Evolutionary conservation across 75 land plant species (phyloP), one percentile per base, ranked within the genome.

Genomic region (Sequoiadendron giganteum): DNA sequence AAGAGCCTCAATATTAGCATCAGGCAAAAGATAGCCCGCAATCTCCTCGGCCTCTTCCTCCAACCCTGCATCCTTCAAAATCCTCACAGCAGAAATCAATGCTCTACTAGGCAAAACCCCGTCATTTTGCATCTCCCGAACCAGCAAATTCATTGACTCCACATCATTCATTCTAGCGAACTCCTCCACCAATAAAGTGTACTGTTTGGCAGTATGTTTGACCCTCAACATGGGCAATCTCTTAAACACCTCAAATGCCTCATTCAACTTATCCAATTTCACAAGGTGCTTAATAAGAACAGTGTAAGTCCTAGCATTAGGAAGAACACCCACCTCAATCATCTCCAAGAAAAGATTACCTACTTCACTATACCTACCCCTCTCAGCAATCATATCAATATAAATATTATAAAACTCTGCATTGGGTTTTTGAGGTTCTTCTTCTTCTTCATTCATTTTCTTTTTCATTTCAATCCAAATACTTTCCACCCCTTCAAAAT

Each of bases 391-490:
- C 76, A 94, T 83, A 25, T 78, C 70, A 90, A 95, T 91, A 10
- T 94, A 86, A 49, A 95, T 87, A 86, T 94, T 95, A 86, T 93
- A 95, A 36, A 93, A 77, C 83, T 94, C 94, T 1, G 92, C 92
- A 38, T 42, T 45, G 47, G 32, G 55, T 25, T 38, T 87, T 68
- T 4, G 40, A 13, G 16, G 43, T 5, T 83, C 72, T 36, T n/a
- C 32, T 73, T 43, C 10, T 2, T n/a, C 30, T 16, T 28, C 42
- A 5, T 36, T 10, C 83, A 72, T 39, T 25, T 58, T 83, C 83
- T 45, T 68, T 82, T 45, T 68, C 88, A 83, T 89, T 88, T 88
- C 88, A 83, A 32, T 70, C 90, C 91, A 94, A 13, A 86, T 58
- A 5, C 38, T 19, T 25, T 88, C 54, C 38, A 89, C 90, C 11